Conservation (phyloP, 345 rosid species). For the Brassica napus region DNA sequence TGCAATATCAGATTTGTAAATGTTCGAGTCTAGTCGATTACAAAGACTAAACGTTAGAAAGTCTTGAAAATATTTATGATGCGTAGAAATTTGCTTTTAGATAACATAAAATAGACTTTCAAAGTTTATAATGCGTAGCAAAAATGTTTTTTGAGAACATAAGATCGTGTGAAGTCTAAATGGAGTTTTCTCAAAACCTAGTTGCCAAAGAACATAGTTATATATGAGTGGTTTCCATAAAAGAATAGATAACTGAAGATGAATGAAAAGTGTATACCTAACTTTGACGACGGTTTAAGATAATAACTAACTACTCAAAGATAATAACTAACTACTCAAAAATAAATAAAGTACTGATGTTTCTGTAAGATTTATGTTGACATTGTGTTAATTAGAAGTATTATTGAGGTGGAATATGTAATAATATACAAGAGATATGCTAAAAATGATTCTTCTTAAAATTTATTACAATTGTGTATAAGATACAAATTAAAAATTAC, state of each 20-base stretch:
- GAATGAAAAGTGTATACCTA: conserved; percentile 26
- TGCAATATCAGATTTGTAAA: not conserved
- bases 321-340: too few species aligned
- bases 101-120: conserved; percentile 17
- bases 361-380: not conserved
- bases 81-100: not conserved
- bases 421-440: not conserved
- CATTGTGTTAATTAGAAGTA: not conserved
- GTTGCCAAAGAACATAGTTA: conserved; percentile 21
- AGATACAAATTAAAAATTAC: not conserved
- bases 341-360: not conserved
- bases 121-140: conserved; percentile 1
- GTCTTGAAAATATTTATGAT: conserved; percentile 9
- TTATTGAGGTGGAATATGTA: too few species aligned
- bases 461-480: not conserved
- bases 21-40: not conserved
- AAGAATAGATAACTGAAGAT: conserved; percentile 18
- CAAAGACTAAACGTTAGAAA: not conserved
- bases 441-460: not conserved
- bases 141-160: conserved; percentile 15
- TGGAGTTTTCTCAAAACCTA: conserved; percentile 31
- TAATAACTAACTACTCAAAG: conserved; percentile 22
- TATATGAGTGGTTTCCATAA: conserved; percentile 29
- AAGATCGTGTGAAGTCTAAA: conserved; percentile 28
- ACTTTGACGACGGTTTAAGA: conserved; percentile 41